A percentile compares a stretch with the other conserved stretches of the same genome.
Conservation (phyloP, 768 basidiomycete genomes). For the Lanmaoa pseudosensibilis region DNA sequence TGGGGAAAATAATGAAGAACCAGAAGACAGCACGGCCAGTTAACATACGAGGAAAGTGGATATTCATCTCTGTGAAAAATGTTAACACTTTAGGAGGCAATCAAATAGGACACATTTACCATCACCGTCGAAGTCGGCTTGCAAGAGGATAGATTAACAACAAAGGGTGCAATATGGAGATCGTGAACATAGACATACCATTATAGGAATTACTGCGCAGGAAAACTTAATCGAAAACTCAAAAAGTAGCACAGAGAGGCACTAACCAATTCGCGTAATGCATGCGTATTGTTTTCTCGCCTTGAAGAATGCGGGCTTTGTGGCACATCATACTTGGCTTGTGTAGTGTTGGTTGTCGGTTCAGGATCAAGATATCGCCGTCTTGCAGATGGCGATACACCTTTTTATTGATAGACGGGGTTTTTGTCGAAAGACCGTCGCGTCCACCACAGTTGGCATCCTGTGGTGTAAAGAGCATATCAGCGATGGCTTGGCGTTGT, state of each 20-base stretch:
- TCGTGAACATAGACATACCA: constrained; percentile 46
- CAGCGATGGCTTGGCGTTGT: constrained; percentile 92
- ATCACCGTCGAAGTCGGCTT: constrained; percentile 93
- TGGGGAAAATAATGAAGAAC: constrained; percentile 30
- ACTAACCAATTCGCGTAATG: constrained; percentile 98
- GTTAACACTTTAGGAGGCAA: constrained; percentile 3
- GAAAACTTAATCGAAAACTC: constrained; percentile 15
- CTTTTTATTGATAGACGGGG: constrained; percentile 88
- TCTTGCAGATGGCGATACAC: constrained; percentile 93
- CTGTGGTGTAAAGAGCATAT: constrained; percentile 91
- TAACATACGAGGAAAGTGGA: constrained; percentile 93
- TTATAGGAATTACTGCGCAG: constrained; percentile 89
- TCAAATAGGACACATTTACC: constrained; percentile 42
- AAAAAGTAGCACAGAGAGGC: background rate
- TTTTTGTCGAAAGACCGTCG: constrained; percentile 71
- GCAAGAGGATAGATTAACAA: constrained; percentile 8
- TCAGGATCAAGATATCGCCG: constrained; percentile 93
- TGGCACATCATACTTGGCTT: constrained; percentile 99
- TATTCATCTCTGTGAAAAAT: constrained; percentile 84
- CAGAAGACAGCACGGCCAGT: background rate
- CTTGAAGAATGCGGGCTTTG: constrained; percentile 84
- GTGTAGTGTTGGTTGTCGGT: constrained; percentile 97
- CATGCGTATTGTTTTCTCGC: constrained; percentile 99
- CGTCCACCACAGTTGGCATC: constrained; percentile 51
- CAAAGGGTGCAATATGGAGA: constrained; percentile 1